These are phyloP conservation scores for Debaryomyces hansenii DNA, from an alignment of 805 yeast genomes.

Conservation along the genomic window DNA sequence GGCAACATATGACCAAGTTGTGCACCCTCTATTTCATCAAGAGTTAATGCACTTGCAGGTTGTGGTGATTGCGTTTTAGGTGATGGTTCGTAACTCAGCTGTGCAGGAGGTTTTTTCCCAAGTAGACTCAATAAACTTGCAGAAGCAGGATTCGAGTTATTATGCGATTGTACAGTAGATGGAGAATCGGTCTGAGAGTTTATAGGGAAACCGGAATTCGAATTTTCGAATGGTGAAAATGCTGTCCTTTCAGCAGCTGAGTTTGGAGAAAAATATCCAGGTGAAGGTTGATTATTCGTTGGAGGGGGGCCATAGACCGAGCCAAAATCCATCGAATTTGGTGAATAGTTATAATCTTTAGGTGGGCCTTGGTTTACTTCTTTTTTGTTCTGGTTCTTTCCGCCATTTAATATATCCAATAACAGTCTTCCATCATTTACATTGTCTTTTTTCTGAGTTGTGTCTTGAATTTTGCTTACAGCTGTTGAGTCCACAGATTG, in stretches of 20 bases:
- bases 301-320: not conserved
- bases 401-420: conserved; percentile 20
- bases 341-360: not conserved
- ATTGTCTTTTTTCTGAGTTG: not conserved
- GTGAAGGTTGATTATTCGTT: not conserved
- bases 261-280: not conserved
- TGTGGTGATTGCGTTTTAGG: conserved; percentile 2
- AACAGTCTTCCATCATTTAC: conserved; percentile 20
- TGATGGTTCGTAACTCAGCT: not conserved
- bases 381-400: not conserved
- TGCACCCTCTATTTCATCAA: conserved; percentile 7
- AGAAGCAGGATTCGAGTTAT: conserved; percentile 6
- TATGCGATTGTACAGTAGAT: not conserved
- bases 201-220: not conserved
- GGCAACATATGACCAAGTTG: not conserved
- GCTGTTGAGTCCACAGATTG: too few relatives aligned
- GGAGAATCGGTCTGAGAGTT: not conserved
- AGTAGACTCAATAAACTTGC: conserved; percentile 14
- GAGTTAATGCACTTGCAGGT: conserved; percentile 7
- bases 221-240: not conserved
- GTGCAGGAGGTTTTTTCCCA: conserved; percentile 4
- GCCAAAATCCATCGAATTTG: not conserved
- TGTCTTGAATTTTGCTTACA: not conserved
- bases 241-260: not conserved
- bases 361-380: not conserved